These are phyloP conservation scores for Debaryomyces prosopidis DNA, from an alignment of 805 yeast species.

Conservation along the genomic window DNA sequence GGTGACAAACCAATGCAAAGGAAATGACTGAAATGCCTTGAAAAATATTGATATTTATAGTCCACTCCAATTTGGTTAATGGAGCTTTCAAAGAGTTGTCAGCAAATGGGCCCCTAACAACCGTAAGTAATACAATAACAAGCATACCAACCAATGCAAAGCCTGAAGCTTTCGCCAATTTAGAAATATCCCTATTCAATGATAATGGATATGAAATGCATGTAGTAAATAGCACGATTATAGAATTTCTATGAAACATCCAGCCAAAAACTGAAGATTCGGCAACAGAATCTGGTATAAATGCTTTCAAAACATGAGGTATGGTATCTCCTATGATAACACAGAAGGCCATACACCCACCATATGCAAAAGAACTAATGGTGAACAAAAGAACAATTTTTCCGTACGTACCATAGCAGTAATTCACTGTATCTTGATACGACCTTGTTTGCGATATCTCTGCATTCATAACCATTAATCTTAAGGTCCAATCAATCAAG, in stretches of 20 bases:
- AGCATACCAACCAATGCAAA: constrained; percentile 85
- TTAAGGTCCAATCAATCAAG: constrained; percentile 83
- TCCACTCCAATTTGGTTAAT: constrained; percentile 44
- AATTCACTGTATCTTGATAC: constrained; percentile 82
- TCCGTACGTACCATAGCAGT: constrained; percentile 77
- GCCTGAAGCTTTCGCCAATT: constrained; percentile 82
- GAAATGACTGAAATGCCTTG: constrained; percentile 94
- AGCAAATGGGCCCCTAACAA: constrained; percentile 68
- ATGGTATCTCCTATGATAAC: constrained; percentile 94
- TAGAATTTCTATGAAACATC: constrained; percentile 64
- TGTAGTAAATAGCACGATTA: constrained; percentile 68
- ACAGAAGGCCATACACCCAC: constrained; percentile 92
- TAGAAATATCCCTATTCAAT: constrained; percentile 75
- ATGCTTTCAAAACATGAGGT: constrained; percentile 78
- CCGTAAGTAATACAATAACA: constrained; percentile 71
- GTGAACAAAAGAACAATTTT: constrained; percentile 65
- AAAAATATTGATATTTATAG: constrained; percentile 66
- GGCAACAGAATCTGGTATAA: constrained; percentile 51
- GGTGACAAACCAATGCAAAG: constrained; percentile 94
- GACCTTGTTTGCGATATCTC: constrained; percentile 73
- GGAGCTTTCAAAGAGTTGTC: constrained; percentile 49
- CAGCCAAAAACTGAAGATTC: constrained; percentile 40
- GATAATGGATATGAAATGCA: constrained; percentile 83
- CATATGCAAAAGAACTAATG: constrained; percentile 88
- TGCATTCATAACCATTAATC: constrained; percentile 80